Percentiles rank a stretch among this genome's conserved stretches.
These are phyloP conservation scores for Metarhizium rileyi DNA, from an alignment of 2,329 filamentous ascomycete genomes.

Conservation along the genomic window DNA sequence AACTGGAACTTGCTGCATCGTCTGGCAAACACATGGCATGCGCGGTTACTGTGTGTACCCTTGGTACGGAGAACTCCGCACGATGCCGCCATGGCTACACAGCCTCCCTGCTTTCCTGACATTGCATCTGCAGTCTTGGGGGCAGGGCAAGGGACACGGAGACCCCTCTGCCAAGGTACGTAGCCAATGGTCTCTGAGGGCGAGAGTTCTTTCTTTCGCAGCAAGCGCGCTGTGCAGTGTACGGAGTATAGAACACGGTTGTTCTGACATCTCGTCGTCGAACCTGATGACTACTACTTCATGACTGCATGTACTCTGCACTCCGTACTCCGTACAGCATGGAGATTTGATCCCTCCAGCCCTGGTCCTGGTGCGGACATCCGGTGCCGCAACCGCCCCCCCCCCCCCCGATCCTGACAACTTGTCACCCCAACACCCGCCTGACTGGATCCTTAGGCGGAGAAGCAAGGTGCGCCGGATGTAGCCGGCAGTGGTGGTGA, in stretches of 20 bases:
- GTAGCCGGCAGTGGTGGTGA: not conserved
- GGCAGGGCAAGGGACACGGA: not conserved
- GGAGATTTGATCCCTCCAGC: not conserved
- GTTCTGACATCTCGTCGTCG: not conserved
- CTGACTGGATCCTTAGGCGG: not conserved
- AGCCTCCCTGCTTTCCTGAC: too few species aligned
- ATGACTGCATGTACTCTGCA: not conserved
- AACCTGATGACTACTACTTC: not conserved
- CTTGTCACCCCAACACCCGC: not conserved
- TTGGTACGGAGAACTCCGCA: too few species aligned
- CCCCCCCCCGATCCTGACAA: not conserved
- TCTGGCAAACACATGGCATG: too few species aligned
- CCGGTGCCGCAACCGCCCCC: not conserved
- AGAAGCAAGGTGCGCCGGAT: not conserved
- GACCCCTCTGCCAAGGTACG: too few species aligned
- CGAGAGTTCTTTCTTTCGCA: not conserved
- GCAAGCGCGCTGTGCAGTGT: not conserved
- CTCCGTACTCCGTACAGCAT: not conserved
- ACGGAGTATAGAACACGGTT: not conserved
- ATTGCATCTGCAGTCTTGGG: not conserved
- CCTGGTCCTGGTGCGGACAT: not conserved
- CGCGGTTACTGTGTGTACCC: too few species aligned
- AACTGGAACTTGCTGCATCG: too few species aligned
- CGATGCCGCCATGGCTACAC: too few species aligned
- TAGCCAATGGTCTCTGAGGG: not conserved